Conservation (phyloP, 2,329 filamentous ascomycete species). For the Coniochaeta prunicola region DNA sequence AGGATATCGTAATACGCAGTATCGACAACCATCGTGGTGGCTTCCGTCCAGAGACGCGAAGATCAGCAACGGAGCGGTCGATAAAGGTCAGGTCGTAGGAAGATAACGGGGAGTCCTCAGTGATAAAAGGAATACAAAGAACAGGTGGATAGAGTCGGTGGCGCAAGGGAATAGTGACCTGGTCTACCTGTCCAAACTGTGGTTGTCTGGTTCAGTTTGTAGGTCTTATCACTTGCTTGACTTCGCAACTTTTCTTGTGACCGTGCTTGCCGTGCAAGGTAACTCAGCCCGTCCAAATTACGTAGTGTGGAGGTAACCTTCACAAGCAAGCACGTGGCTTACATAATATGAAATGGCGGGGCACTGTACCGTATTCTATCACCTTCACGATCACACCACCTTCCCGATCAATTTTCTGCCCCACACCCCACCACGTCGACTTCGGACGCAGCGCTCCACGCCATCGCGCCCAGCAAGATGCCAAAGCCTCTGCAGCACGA, state of each 20-base stretch:
- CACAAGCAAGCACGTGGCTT: not conserved
- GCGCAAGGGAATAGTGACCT: not conserved
- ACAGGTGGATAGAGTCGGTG: not conserved
- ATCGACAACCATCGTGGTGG: slow-evolving; percentile 69
- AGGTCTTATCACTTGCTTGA: not conserved
- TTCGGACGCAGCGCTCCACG: too few species aligned
- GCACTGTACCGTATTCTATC: too few species aligned
- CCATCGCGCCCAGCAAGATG: too few species aligned
- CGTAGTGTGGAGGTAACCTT: slow-evolving; percentile 5
- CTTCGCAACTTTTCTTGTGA: not conserved
- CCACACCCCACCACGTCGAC: too few species aligned
- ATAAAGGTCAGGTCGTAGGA: not conserved
- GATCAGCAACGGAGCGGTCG: not conserved
- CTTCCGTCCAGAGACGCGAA: not conserved
- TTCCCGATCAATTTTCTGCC: too few species aligned
- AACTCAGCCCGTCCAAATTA: slow-evolving; percentile 11
- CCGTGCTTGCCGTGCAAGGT: not conserved
- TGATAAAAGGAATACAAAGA: not conserved
- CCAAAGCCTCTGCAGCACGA: too few species aligned
- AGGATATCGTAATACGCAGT: slow-evolving; percentile 84
- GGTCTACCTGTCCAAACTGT: not conserved
- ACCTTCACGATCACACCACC: too few species aligned
- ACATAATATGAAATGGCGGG: not conserved
- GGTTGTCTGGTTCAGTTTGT: not conserved
- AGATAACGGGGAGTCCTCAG: not conserved